These are phyloP conservation scores for Aphanoascus verrucosus DNA, from an alignment of 2,329 filamentous ascomycete species.

Conservation along the genomic window DNA sequence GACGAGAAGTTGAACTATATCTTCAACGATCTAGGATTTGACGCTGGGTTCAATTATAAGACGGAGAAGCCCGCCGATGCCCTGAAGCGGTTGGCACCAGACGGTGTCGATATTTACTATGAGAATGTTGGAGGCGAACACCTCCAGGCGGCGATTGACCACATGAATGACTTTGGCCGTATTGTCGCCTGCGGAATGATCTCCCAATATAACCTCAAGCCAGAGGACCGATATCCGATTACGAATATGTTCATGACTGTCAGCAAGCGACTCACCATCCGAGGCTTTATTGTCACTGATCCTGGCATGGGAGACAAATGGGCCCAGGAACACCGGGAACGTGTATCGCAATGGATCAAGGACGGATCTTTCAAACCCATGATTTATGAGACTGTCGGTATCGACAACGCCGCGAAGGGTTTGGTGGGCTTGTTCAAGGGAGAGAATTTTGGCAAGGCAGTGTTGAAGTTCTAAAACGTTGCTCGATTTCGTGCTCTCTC, in stretches of 20 bases:
- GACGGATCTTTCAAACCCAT: conserved; percentile 65
- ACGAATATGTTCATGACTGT: conserved; percentile 56
- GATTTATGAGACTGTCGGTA: conserved; percentile 58
- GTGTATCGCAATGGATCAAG: conserved; percentile 62
- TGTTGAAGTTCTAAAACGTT: conserved; percentile 59
- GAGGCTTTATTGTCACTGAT: conserved; percentile 65
- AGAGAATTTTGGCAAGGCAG: conserved; percentile 77
- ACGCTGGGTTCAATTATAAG: conserved; percentile 79
- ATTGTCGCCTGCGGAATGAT: conserved; percentile 60
- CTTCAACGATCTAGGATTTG: conserved; percentile 57
- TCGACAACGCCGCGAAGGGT: conserved; percentile 64
- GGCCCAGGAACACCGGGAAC: conserved; percentile 60
- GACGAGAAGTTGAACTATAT: conserved; percentile 73
- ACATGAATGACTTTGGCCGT: conserved; percentile 55
- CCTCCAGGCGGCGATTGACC: conserved; percentile 54
- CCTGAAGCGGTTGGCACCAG: conserved; percentile 57
- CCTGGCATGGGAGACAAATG: conserved; percentile 57
- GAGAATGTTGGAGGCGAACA: conserved; percentile 72
- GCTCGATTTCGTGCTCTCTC: neutral
- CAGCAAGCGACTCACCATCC: conserved; percentile 54
- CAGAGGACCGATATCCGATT: conserved; percentile 52
- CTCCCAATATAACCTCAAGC: conserved; percentile 59
- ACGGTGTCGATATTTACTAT: conserved; percentile 75
- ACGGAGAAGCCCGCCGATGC: conserved; percentile 61
- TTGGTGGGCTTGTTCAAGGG: conserved; percentile 65